Evolutionary conservation across 2,329 filamentous ascomycete species (phyloP).

Genomic region (Penicillium glabrum): DNA sequence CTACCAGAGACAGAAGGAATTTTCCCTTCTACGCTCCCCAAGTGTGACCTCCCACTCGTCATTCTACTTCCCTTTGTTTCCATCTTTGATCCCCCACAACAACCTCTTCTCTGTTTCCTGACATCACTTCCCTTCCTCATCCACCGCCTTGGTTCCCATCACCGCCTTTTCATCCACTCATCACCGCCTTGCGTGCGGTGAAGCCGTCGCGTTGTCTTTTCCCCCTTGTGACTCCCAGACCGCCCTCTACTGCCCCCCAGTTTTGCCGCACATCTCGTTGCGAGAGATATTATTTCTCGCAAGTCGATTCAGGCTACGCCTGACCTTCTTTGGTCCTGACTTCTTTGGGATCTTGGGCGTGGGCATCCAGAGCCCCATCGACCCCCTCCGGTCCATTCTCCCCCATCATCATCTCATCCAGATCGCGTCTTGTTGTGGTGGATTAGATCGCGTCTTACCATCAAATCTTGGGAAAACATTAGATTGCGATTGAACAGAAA

Average conservation of each 20-base stretch:
- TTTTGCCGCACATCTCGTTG: slow-evolving; percentile 34
- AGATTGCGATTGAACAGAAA: not conserved
- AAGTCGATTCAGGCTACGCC: slow-evolving; percentile 9
- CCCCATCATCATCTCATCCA: not conserved
- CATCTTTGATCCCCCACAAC: not conserved
- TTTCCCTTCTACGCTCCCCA: not conserved
- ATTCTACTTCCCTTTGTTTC: not conserved
- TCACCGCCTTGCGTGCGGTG: slow-evolving; percentile 43
- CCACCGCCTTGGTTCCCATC: slow-evolving; percentile 16
- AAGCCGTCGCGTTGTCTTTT: slow-evolving; percentile 27
- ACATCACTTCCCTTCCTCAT: slow-evolving; percentile 7
- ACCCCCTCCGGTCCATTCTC: not conserved
- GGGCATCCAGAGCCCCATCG: not conserved
- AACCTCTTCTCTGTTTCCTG: not conserved
- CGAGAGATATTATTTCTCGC: slow-evolving; percentile 1
- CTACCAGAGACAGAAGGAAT: not conserved
- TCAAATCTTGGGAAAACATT: not conserved
- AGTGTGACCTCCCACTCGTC: slow-evolving; percentile 2
- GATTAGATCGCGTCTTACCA: not conserved
- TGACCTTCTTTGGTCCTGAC: slow-evolving; percentile 2
- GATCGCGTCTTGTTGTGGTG: slow-evolving; percentile 1
- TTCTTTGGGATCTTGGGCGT: not conserved
- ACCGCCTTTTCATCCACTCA: slow-evolving; percentile 26
- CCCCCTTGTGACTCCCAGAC: slow-evolving; percentile 29
- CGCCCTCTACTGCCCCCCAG: slow-evolving; percentile 32